Conservation (phyloP, 495 filamentous ascomycete species). For the Penicillium lividum region DNA sequence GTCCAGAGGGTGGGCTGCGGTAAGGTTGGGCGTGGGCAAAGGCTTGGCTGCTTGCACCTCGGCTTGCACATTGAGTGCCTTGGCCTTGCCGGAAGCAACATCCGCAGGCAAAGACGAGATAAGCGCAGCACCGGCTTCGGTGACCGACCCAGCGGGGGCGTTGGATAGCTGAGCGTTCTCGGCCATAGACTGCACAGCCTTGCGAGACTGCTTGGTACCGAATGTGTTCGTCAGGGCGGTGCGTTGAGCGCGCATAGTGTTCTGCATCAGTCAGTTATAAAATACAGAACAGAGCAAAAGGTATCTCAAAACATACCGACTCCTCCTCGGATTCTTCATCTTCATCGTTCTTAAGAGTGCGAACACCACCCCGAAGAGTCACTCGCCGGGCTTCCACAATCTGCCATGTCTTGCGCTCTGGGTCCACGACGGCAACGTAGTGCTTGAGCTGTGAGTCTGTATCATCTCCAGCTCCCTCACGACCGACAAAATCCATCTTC, state of each 20-base stretch:
- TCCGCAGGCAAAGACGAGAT: constrained; percentile 59
- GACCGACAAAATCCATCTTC: constrained; percentile 78
- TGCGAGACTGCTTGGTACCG: constrained; percentile 91
- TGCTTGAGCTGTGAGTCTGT: constrained; percentile 71
- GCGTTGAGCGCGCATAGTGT: constrained; percentile 58
- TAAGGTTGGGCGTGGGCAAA: constrained; percentile 71
- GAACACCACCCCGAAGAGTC: constrained; percentile 63
- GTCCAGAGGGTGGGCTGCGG: constrained; percentile 70
- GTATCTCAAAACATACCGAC: constrained; percentile 27
- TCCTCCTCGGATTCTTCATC: constrained; percentile 43
- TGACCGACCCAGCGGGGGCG: constrained; percentile 49
- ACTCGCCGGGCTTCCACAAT: constrained; percentile 76
- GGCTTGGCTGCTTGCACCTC: constrained; percentile 71
- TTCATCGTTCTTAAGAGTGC: constrained; percentile 49
- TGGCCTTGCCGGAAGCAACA: constrained; percentile 59
- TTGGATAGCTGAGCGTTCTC: constrained; percentile 72
- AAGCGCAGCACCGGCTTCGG: constrained; percentile 60
- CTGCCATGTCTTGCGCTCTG: constrained; percentile 67
- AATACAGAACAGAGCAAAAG: background rate
- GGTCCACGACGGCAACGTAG: constrained; percentile 86
- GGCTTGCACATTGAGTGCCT: constrained; percentile 64
- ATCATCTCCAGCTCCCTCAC: constrained; percentile 64
- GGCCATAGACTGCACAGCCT: constrained; percentile 72
- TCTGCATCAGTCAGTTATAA: constrained; percentile 23
- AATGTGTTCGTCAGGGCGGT: constrained; percentile 83